A percentile compares a stretch with the other conserved stretches of the same genome.
These are phyloP conservation scores for Pilobolus umbonatus DNA, from an alignment of 192 early-diverging fungal species.

Conservation along the genomic window DNA sequence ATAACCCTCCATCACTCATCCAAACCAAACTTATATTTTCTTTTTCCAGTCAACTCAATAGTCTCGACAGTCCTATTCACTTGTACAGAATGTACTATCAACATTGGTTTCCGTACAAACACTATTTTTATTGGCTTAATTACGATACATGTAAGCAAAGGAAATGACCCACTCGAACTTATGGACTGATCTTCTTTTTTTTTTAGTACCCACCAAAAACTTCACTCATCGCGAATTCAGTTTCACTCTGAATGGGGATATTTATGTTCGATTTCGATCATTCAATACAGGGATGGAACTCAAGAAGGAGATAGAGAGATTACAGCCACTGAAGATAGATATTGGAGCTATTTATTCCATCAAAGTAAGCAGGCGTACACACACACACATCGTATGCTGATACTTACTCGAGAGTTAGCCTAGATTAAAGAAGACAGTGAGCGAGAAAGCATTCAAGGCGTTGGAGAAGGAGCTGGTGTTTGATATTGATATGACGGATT, in stretches of 20 bases:
- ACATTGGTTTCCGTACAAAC: slow-evolving; percentile 78
- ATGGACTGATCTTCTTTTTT: background rate
- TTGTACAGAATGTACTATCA: slow-evolving; percentile 66
- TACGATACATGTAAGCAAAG: slow-evolving; percentile 56
- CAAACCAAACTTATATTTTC: too few species aligned
- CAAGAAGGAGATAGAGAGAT: slow-evolving; percentile 64
- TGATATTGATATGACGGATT: slow-evolving; percentile 99
- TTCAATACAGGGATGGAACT: slow-evolving; percentile 70
- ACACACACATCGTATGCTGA: background rate
- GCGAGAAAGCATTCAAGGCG: slow-evolving; percentile 68
- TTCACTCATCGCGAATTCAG: slow-evolving; percentile 91
- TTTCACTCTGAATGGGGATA: slow-evolving; percentile 75
- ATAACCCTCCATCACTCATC: too few species aligned
- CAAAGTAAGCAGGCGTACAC: slow-evolving; percentile 32
- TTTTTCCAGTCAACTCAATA: background rate
- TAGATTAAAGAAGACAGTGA: slow-evolving; percentile 74
- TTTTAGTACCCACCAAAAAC: slow-evolving; percentile 52
- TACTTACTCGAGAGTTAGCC: slow-evolving; percentile 49
- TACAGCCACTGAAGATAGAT: slow-evolving; percentile 91
- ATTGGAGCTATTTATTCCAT: slow-evolving; percentile 93
- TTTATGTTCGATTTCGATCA: slow-evolving; percentile 88
- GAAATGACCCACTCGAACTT: background rate
- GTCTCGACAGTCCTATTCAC: background rate
- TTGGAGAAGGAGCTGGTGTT: slow-evolving; percentile 89
- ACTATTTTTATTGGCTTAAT: slow-evolving; percentile 83